These are phyloP conservation scores for Nicotiana tomentosiformis DNA, from an alignment of 257 asterid species.

Conservation along the genomic window DNA sequence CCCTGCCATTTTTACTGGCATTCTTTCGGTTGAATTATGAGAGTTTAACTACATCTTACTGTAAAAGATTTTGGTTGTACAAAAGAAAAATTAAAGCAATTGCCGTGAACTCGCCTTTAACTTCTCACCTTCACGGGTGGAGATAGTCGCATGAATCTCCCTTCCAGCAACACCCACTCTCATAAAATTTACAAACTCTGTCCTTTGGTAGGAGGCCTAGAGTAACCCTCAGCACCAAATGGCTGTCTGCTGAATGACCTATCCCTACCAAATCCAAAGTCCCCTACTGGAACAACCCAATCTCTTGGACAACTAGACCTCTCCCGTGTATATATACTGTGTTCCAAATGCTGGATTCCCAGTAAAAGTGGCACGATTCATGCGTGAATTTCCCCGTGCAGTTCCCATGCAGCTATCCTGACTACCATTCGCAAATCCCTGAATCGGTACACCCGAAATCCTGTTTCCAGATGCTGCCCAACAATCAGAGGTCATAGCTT, in stretches of 20 bases:
- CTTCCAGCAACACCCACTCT: slow-evolving; percentile 76
- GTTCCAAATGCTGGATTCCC: slow-evolving; percentile 56
- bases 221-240: slow-evolving; percentile 44
- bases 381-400: slow-evolving; percentile 42
- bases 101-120: not conserved
- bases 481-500: slow-evolving; percentile 41
- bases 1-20: slow-evolving; percentile 3
- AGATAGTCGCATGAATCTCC: slow-evolving; percentile 79
- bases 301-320: slow-evolving; percentile 67
- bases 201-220: slow-evolving; percentile 57
- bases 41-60: slow-evolving; percentile 11
- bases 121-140: slow-evolving; percentile 43
- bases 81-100: slow-evolving; percentile 1
- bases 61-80: slow-evolving; percentile 14
- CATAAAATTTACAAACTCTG: slow-evolving; percentile 77
- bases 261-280: slow-evolving; percentile 51
- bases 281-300: slow-evolving; percentile 50
- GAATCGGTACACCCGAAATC: slow-evolving; percentile 54
- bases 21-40: not conserved
- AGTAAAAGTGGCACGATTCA: slow-evolving; percentile 23
- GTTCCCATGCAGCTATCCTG: slow-evolving; percentile 42
- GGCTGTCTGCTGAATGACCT: slow-evolving; percentile 49
- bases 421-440: slow-evolving; percentile 43
- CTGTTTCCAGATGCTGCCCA: slow-evolving; percentile 53
- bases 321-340: slow-evolving; percentile 56